Evolutionary conservation across 208 protist species (phyloP), one percentile per base, ranked within the genome.

Genomic region (Phytomonas serpens): DNA sequence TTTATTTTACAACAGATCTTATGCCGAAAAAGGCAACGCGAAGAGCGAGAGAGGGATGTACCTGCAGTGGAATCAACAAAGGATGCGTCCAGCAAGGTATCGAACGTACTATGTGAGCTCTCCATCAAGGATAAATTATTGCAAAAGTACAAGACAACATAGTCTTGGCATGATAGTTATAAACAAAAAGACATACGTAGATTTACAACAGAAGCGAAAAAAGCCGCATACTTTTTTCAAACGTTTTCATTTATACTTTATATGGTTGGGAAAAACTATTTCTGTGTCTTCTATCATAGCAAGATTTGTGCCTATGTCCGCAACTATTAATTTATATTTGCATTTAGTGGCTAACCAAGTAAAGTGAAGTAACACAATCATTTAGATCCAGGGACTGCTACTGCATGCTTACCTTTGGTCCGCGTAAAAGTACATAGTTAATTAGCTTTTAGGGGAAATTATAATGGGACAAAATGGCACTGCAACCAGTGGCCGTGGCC

Each of bases 1-100:
- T 88, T 84, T 64, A 85, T 89, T n/a, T 69, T 92, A 42, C 77
- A 86, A 76, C 84, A 89, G 69, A 52, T 92, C 40, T 68, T 85
- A 73, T 85, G 79, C 0, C 84, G 80, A 68, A 92, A 92, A 68
- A 81, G 87, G 0, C 69, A 72, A 14, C 81, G 84, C 29, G 87
- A 89, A 3, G 77, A 85, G 37, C 11, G 47, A 57, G 74, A 27
- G 63, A 72, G 70, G 23, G 69, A 42, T 33, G 51, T 31, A 33
- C 57, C 52, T 30, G 57, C 66, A 31, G 51, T 61, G 16, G 29
- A 29, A 4, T 23, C 47, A 62, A 23, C 63, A n/a, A 14, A 13
- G 13, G 30, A 31, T 27, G 14, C 3, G 14, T 62, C 42, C 37
- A 51, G 64, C 38, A 31, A 61, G 61, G n/a, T 14, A 29, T 34